Evolutionary conservation across 441 rosid species (phyloP).

Genomic region (Raphanus hybrid): DNA sequence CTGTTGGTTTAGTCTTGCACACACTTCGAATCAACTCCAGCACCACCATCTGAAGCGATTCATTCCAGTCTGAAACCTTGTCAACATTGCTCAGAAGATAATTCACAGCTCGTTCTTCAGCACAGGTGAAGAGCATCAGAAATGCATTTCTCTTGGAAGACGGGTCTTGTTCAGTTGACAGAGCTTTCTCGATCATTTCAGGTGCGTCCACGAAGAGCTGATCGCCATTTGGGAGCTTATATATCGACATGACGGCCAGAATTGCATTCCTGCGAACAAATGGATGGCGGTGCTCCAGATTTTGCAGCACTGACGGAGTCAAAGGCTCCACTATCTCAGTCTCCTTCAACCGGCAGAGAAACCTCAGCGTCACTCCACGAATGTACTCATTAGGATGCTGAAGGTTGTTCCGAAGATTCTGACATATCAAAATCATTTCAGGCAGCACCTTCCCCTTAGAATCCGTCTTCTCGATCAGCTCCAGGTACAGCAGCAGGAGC

Average conservation of each 20-base stretch:
- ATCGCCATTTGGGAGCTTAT: conserved; percentile 78
- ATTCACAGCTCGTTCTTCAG: conserved; percentile 75
- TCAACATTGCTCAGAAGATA: conserved; percentile 80
- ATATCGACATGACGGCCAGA: conserved; percentile 72
- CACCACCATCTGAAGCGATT: conserved; percentile 87
- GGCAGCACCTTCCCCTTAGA: conserved; percentile 65
- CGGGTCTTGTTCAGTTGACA: conserved; percentile 75
- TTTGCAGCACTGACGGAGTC: conserved; percentile 77
- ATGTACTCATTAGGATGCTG: conserved; percentile 82
- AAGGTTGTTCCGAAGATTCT: conserved; percentile 75
- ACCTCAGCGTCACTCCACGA: conserved; percentile 81
- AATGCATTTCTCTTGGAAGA: conserved; percentile 91
- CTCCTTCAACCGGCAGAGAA: conserved; percentile 75
- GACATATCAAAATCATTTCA: conserved; percentile 81
- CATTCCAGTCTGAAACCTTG: conserved; percentile 85
- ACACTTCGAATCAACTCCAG: conserved; percentile 85
- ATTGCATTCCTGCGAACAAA: conserved; percentile 74
- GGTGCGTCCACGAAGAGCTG: conserved; percentile 82
- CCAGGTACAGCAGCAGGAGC: conserved; percentile 69
- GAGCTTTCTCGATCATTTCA: conserved; percentile 79
- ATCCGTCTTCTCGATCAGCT: conserved; percentile 74
- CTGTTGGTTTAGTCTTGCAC: conserved; percentile 73
- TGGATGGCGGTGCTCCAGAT: conserved; percentile 75
- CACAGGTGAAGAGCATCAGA: conserved; percentile 86
- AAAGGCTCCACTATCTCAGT: conserved; percentile 78